phyloP scores from a whole-genome alignment of 495 filamentous ascomycete species.

The Lasiosphaeriaceae sp. region DNA sequence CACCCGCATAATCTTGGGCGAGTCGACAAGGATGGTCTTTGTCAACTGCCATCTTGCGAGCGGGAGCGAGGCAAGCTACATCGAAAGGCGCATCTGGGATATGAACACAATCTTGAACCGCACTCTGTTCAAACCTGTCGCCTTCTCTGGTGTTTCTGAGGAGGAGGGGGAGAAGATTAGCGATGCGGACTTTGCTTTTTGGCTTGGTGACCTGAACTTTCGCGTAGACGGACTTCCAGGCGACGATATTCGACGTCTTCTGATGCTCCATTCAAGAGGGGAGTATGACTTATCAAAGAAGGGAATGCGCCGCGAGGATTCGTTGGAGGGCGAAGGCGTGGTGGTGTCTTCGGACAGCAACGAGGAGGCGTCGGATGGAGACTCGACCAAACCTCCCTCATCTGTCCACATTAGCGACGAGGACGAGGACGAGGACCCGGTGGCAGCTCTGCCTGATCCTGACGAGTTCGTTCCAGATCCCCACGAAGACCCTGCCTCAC shows the following conservation, averaged over 20 bases:
- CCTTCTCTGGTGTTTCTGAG: conserved; percentile 51
- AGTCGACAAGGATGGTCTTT: conserved; percentile 83
- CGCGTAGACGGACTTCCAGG: conserved; percentile 83
- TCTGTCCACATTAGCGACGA: conserved; percentile 21
- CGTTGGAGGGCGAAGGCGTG: conserved; percentile 40
- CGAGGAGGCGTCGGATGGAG: conserved; percentile 21
- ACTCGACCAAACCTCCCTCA: conserved; percentile 9
- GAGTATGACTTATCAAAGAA: conserved; percentile 60
- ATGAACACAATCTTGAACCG: conserved; percentile 68
- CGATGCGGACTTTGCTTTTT: conserved; percentile 88
- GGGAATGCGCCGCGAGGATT: conserved; percentile 25
- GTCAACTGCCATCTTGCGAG: conserved; percentile 89
- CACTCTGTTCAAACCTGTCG: conserved; percentile 69
- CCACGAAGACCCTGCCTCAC: conserved; percentile 48
- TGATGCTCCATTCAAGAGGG: conserved; percentile 76
- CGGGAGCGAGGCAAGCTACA: conserved; percentile 67
- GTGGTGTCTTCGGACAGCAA: conserved; percentile 35
- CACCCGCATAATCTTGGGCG: conserved; percentile 79
- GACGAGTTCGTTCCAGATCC: conserved; percentile 54
- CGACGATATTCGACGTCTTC: conserved; percentile 80
- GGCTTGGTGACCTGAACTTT: conserved; percentile 97
- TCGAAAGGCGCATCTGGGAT: conserved; percentile 91
- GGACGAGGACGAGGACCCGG: conserved; percentile 30
- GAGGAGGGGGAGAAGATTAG: conserved; percentile 67
- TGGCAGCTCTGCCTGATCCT: conserved; percentile 43